Evolutionary conservation across 2,329 filamentous ascomycete species (phyloP).

Genomic region (Calonectria henricotiae): DNA sequence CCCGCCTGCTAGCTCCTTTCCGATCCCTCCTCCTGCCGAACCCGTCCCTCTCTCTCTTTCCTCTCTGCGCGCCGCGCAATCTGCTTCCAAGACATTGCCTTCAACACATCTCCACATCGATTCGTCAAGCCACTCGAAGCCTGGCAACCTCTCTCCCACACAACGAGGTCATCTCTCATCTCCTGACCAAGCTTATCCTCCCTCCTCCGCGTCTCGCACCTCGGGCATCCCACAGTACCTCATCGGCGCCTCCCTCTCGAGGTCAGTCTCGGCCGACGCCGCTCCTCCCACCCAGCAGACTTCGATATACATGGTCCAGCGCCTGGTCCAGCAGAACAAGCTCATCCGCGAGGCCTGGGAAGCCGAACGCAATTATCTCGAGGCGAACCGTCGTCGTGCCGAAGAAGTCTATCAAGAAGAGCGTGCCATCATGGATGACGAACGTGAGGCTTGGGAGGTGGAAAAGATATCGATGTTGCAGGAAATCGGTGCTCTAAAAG

Average conservation of each 20-base stretch:
- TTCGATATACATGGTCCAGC: conserved; percentile 59
- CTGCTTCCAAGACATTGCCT: conserved; percentile 38
- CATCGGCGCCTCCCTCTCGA: conserved; percentile 50
- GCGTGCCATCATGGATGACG: conserved; percentile 69
- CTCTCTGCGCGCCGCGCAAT: conserved; percentile 49
- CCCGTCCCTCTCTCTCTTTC: conserved; percentile 49
- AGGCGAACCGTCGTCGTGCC: conserved; percentile 69
- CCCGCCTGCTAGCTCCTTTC: conserved; percentile 49
- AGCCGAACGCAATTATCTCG: conserved; percentile 69
- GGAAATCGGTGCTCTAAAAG: conserved; percentile 62
- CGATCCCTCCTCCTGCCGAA: conserved; percentile 39
- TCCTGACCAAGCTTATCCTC: conserved; percentile 41
- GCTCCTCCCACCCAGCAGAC: conserved; percentile 53
- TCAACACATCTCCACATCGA: conserved; percentile 43
- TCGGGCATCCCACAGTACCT: conserved; percentile 45
- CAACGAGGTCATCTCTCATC: conserved; percentile 40
- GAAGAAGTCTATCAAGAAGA: conserved; percentile 73
- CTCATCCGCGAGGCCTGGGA: conserved; percentile 68
- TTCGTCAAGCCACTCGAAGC: conserved; percentile 39
- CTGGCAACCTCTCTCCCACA: conserved; percentile 44
- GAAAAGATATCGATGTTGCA: conserved; percentile 63
- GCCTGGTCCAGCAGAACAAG: conserved; percentile 62
- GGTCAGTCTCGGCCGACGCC: conserved; percentile 54
- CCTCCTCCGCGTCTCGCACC: conserved; percentile 47
- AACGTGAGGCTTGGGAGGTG: conserved; percentile 64